Percentiles rank a stretch among this genome's conserved stretches.
Evolutionary conservation across 192 early-diverging fungal species (phyloP).

Genomic region (Pecoramyces ruminantium): DNA sequence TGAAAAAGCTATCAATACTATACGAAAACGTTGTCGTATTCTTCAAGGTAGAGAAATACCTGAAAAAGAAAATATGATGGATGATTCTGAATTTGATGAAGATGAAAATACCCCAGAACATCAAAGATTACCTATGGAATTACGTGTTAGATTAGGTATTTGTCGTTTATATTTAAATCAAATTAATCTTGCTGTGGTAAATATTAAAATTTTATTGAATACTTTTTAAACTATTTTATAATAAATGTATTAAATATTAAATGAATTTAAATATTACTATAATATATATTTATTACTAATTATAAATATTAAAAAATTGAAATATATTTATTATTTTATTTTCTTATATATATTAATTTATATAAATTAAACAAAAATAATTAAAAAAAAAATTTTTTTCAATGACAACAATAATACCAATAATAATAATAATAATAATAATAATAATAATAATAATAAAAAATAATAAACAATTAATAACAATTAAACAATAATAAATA

Average conservation of each 20-base stretch:
- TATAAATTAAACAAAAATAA: no score
- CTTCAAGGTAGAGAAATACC: conserved; percentile 40
- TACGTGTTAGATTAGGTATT: conserved; percentile 72
- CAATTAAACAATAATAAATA: no score
- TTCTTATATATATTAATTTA: no score
- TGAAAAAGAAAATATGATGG: conserved; percentile 16
- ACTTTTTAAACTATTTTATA: no score
- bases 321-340: no score
- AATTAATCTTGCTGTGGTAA: conserved; percentile 44
- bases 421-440: background rate
- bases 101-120: conserved; percentile 8
- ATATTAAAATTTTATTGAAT: conserved; percentile 4
- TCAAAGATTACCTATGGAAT: conserved; percentile 54
- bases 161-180: conserved; percentile 55
- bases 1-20: conserved; percentile 43
- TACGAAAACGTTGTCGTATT: conserved; percentile 52
- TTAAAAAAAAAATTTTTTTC: no score
- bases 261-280: conserved; percentile 16
- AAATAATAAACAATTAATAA: no score
- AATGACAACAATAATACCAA: conserved; percentile 9
- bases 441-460: no score
- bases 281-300: no score
- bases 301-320: no score
- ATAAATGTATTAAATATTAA: no score
- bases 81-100: conserved; percentile 40